Percentiles rank a stretch among this genome's conserved stretches.
phyloP scores from a whole-genome alignment of 495 filamentous ascomycete genomes.

The Xanthoparmelia taractica region DNA sequence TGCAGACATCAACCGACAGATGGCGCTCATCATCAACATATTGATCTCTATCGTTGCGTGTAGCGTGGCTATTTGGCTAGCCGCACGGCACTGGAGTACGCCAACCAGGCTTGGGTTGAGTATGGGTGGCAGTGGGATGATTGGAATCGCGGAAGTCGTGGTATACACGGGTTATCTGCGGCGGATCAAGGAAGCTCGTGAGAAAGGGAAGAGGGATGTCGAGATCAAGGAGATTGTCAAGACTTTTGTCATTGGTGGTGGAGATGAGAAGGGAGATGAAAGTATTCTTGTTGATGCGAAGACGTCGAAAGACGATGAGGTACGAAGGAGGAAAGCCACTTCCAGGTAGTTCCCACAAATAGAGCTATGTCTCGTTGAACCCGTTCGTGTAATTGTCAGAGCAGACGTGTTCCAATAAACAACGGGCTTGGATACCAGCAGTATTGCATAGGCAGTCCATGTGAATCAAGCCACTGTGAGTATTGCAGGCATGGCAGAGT shows the following conservation, averaged over 20 bases:
- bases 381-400: background rate
- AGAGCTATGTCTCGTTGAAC: background rate
- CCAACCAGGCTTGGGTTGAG: slow-evolving; percentile 61
- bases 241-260: slow-evolving; percentile 59
- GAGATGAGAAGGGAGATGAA: slow-evolving; percentile 22
- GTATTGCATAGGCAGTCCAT: background rate
- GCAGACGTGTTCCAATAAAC: background rate
- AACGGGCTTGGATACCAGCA: background rate
- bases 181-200: slow-evolving; percentile 65
- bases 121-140: slow-evolving; percentile 57
- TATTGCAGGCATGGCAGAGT: background rate
- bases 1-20: slow-evolving; percentile 65
- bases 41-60: slow-evolving; percentile 64
- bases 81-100: slow-evolving; percentile 60
- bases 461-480: background rate
- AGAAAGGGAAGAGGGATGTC: slow-evolving; percentile 51
- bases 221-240: slow-evolving; percentile 66
- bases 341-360: background rate
- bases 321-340: slow-evolving; percentile 8
- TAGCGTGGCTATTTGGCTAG: slow-evolving; percentile 64
- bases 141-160: slow-evolving; percentile 79
- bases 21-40: slow-evolving; percentile 68
- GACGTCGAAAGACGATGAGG: background rate
- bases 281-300: background rate
- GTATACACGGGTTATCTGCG: slow-evolving; percentile 82